phyloP scores from a whole-genome alignment of 176 grass and related monocot genomes.

The Aechmea fasciata region DNA sequence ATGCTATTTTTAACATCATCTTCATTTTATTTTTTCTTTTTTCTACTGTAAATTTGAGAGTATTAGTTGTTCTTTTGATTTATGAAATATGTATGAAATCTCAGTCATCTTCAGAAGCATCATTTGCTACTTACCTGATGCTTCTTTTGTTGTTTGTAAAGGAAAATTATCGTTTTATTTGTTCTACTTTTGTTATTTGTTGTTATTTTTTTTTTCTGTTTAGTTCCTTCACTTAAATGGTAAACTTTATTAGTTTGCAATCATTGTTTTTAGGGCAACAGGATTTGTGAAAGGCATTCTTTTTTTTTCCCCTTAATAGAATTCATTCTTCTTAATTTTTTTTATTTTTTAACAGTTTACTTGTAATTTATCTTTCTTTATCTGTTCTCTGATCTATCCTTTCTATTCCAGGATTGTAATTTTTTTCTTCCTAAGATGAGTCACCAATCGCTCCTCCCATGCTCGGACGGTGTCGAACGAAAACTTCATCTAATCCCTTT shows the following conservation, averaged over 20 bases:
- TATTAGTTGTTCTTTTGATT: not conserved
- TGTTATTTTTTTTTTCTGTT: not conserved
- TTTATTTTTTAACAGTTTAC: not conserved
- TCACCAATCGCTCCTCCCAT: not conserved
- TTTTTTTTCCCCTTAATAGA: not conserved
- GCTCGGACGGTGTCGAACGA: not conserved
- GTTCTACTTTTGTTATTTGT: not conserved
- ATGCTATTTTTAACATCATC: too few relatives aligned
- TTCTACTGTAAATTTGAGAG: not conserved
- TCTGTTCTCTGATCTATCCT: slow-evolving; percentile 4
- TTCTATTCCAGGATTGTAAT: slow-evolving; percentile 14
- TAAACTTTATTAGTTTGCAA: too few relatives aligned
- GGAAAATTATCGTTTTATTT: not conserved
- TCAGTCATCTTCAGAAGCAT: not conserved
- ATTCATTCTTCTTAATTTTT: not conserved
- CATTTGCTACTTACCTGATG: not conserved
- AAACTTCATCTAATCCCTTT: not conserved
- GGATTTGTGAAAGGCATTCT: not conserved
- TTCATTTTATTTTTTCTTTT: not conserved
- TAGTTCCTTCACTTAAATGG: not conserved
- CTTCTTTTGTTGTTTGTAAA: not conserved
- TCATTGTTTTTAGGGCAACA: too few relatives aligned
- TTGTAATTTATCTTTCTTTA: not conserved
- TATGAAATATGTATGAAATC: not conserved
- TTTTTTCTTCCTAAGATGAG: slow-evolving; percentile 7